Base-by-base conservation (phyloP, 2,329 filamentous ascomycete species). In the Dactylonectria macrodidyma region DNA sequence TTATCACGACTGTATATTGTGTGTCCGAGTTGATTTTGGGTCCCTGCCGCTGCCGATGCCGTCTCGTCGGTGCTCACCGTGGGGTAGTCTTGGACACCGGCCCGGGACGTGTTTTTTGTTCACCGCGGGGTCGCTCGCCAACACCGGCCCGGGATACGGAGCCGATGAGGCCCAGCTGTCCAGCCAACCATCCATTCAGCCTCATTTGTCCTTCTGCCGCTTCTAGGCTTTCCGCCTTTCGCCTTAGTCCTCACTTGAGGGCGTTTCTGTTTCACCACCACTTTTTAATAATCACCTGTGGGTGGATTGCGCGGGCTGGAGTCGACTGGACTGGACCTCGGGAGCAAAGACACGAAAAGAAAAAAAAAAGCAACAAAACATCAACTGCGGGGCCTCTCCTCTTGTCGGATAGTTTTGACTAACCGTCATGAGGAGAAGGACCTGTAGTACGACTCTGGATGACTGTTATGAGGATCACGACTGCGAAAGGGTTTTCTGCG, bases 391-490 rank as follows among this genome's bases (percentile, higher is more conserved):
- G 55, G 12, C 22, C 54, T 46, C 36, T 30, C 26, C 19, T 30
- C 12, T 36, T 41, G 46, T 50, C 54, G 30, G 26, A 41, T 54
- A 10, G 5, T 3, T 11, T n/a, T 12, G 36, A 24, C 54, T 56
- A 7, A 24, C 36, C 10, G 19, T 41, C 7, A 57, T 41, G 41
- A 38, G 47, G 22, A 63, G 51, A 59, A 57, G 57, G 56, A 66
- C 68, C 69, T 72, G 69, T 71, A 76, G 75, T 66, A 76, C 70
- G 75, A 76, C 71, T 69, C 72, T 76, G 73, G 66, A 76, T 68
- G 75, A 76, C 73, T 71, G 68, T 76, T 75, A 76, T 65, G 75
- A 76, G 67, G 67, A 74, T 65, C 60, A 76, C 64, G 75, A 76
- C 60, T 71, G 69, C 71, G 59, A 62, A 61, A 52, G 26, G 38